Evolutionary conservation across 495 filamentous ascomycete species (phyloP).

Genomic region (Penicillium bovifimosum): DNA sequence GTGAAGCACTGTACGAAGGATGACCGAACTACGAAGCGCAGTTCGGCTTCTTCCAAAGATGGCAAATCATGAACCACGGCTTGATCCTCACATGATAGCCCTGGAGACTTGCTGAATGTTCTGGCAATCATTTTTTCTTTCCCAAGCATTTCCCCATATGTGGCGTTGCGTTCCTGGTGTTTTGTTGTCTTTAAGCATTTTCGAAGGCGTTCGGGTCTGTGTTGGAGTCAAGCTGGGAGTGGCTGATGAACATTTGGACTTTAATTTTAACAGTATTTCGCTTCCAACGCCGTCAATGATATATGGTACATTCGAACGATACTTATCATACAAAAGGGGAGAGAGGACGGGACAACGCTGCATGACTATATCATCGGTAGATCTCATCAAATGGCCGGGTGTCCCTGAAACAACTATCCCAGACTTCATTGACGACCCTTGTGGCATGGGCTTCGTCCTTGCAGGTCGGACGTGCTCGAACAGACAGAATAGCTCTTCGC

Average conservation of each 20-base stretch:
- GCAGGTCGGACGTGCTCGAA: slow-evolving; percentile 67
- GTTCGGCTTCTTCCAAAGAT: slow-evolving; percentile 36
- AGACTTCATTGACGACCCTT: slow-evolving; percentile 90
- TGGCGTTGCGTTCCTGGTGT: slow-evolving; percentile 12
- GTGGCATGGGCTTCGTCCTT: slow-evolving; percentile 82
- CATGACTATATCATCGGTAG: slow-evolving; percentile 59
- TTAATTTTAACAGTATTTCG: slow-evolving; percentile 19
- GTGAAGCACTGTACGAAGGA: slow-evolving; percentile 89
- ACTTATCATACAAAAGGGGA: slow-evolving; percentile 21
- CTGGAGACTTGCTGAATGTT: slow-evolving; percentile 17
- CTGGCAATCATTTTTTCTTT: slow-evolving; percentile 11
- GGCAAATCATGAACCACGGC: slow-evolving; percentile 26
- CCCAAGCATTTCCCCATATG: slow-evolving; percentile 9
- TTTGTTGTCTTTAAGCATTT: slow-evolving; percentile 15
- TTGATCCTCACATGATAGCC: slow-evolving; percentile 11
- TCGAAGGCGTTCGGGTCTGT: slow-evolving; percentile 17
- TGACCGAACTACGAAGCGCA: slow-evolving; percentile 52
- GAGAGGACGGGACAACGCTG: slow-evolving; percentile 8
- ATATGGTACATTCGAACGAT: slow-evolving; percentile 5
- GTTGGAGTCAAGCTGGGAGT: slow-evolving; percentile 13
- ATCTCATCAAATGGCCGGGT: slow-evolving; percentile 96
- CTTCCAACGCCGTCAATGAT: slow-evolving; percentile 7
- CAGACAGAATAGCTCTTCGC: slow-evolving; percentile 68
- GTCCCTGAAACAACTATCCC: slow-evolving; percentile 93
- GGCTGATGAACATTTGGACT: slow-evolving; percentile 15